Conservation (phyloP, 306 rosid genomes). For the Trifolium fragiferum region DNA sequence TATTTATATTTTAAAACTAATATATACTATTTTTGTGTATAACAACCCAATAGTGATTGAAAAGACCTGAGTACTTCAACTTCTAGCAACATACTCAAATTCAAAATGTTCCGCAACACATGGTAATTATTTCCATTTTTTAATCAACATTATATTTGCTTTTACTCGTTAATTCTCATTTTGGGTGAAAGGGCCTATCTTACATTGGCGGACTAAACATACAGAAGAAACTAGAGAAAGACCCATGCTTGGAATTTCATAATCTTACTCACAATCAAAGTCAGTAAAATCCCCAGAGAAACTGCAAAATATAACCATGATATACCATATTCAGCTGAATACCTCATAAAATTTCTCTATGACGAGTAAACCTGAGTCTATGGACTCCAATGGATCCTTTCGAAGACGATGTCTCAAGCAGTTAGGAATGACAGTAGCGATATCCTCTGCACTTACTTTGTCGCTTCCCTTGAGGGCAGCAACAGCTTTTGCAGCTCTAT, state of each 20-base stretch:
- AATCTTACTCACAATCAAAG: slow-evolving; percentile 27
- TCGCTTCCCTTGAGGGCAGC: slow-evolving; percentile 85
- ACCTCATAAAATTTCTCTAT: slow-evolving; percentile 87
- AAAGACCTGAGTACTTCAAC: too few species aligned
- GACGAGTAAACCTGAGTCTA: slow-evolving; percentile 93
- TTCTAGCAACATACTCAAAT: too few species aligned
- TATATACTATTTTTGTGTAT: too few species aligned
- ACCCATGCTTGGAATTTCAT: slow-evolving; percentile 23
- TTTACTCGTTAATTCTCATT: neutral
- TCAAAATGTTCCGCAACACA: too few species aligned
- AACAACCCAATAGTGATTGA: too few species aligned
- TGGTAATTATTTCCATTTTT: too few species aligned
- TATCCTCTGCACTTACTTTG: slow-evolving; percentile 74
- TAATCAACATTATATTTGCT: neutral
- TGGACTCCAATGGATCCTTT: slow-evolving; percentile 94
- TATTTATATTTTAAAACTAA: too few species aligned
- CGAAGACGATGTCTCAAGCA: slow-evolving; percentile 95
- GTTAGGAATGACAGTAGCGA: slow-evolving; percentile 92
- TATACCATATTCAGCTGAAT: slow-evolving; percentile 60
- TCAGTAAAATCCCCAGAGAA: slow-evolving; percentile 19
- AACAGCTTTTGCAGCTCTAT: slow-evolving; percentile 91
- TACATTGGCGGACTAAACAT: neutral
- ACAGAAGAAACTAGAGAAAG: slow-evolving; percentile 18
- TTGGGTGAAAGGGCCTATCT: neutral
- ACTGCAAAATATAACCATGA: neutral